Evolutionary conservation across 2,329 filamentous ascomycete species (phyloP), one percentile per base, ranked within the genome.

Genomic region (Colletotrichum sp.): DNA sequence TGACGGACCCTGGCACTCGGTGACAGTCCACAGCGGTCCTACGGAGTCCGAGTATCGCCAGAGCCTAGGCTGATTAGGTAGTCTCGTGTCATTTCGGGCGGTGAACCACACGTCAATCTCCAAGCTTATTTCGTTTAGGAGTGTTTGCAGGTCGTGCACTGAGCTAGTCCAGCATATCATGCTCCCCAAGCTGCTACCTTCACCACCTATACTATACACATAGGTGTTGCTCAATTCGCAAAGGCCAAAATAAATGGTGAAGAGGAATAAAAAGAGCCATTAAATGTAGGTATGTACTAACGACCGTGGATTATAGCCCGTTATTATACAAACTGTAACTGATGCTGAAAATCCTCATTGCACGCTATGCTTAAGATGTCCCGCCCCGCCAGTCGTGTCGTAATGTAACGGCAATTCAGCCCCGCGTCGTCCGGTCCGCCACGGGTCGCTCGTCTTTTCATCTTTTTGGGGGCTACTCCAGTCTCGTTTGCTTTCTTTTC

Each of bases 341-440:
- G 75, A 79, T 79, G 77, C 77, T 79, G 73, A 78, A 74, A 79
- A 79, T 80, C 77, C 77, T 72, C 72, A 76, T 73, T 78, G 73
- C 72, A 78, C 77, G 82, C 81, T 82, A 82, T 82, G 81, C 81
- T 82, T 72, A 78, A 80, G 79, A 80, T 81, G 79, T 71, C 72
- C 66, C 70, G 75, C 75, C 66, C 72, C 67, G 66, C 71, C 74
- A 69, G 74, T 74, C 71, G 36, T 74, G 71, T 74, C 70, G 70
- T 73, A 76, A 74, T 57, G 71, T 74, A 76, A 69, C 74, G 74
- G 59, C 64, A 69, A 59, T 57, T 69, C 71, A 73, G 65, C 60
- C 64, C 74, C 49, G 44, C 59, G 59, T 73, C 64, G 64, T 73
- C 59, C 71, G 59, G 34, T 32, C 26, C 64, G 71, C 44, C 44